These are phyloP conservation scores for Venturia pyrina DNA, from an alignment of 2,329 filamentous ascomycete species.

Conservation along the genomic window DNA sequence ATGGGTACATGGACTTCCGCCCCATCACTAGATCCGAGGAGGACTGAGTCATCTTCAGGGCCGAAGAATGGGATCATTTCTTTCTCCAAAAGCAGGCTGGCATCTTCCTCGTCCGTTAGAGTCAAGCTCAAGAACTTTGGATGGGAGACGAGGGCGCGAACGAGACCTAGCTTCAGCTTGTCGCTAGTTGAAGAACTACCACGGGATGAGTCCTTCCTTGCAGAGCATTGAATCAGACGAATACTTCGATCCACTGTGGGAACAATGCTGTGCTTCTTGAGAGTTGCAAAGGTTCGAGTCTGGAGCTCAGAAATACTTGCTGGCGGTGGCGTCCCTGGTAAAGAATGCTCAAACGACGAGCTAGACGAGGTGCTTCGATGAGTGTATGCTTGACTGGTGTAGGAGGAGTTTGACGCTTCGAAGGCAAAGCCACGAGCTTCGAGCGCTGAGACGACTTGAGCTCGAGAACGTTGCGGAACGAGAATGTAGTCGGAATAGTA, in stretches of 20 bases:
- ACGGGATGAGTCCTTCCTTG: constrained; percentile 36
- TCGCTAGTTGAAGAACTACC: constrained; percentile 18
- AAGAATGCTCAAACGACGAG: constrained; percentile 34
- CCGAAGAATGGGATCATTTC: constrained; percentile 47
- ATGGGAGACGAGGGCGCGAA: constrained; percentile 37
- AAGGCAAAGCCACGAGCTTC: constrained; percentile 76
- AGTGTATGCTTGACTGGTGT: constrained; percentile 41
- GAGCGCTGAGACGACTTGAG: constrained; percentile 66
- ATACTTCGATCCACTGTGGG: constrained; percentile 61
- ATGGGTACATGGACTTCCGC: constrained; percentile 66
- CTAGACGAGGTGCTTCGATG: constrained; percentile 38
- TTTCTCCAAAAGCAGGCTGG: constrained; percentile 64
- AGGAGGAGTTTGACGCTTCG: constrained; percentile 51
- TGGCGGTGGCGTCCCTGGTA: constrained; percentile 64
- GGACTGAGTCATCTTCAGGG: constrained; percentile 40
- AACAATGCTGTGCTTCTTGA: constrained; percentile 66
- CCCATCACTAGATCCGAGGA: constrained; percentile 61
- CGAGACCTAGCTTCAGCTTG: constrained; percentile 34
- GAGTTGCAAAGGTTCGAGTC: constrained; percentile 67
- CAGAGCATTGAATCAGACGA: constrained; percentile 73
- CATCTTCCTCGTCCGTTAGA: constrained; percentile 61
- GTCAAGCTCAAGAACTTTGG: constrained; percentile 63
- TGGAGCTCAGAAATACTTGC: constrained; percentile 72
- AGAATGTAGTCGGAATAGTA: constrained; percentile 98
- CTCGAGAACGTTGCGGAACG: constrained; percentile 65